Evolutionary conservation across 352 stramenopile species (phyloP).

Genomic region (Globisporangium nunn): DNA sequence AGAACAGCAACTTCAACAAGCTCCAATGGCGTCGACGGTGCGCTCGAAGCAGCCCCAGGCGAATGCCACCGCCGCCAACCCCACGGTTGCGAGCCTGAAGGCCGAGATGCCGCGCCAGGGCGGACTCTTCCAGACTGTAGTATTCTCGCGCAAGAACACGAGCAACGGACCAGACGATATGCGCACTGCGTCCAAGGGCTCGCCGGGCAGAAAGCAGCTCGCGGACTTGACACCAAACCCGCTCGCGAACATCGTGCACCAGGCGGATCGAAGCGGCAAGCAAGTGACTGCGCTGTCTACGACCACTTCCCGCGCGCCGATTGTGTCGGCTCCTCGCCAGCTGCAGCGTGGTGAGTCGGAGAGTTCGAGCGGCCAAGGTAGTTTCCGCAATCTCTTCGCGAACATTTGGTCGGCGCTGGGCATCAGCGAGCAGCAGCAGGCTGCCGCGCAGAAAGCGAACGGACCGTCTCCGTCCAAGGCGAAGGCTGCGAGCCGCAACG

Average conservation of each 20-base stretch:
- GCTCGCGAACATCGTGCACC: conserved; percentile 59
- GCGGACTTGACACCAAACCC: conserved; percentile 31
- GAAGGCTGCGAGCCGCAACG: conserved; percentile 22
- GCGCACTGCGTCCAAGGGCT: conserved; percentile 16
- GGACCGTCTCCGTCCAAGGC: conserved; percentile 10
- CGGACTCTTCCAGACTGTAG: conserved; percentile 49
- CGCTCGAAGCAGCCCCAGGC: conserved; percentile 25
- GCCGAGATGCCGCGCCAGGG: conserved; percentile 19
- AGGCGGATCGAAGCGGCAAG: conserved; percentile 55
- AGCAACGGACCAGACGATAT: conserved; percentile 36
- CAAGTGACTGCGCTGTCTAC: conserved; percentile 19
- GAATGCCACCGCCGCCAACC: conserved; percentile 6
- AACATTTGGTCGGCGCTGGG: conserved; percentile 64
- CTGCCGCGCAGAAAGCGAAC: conserved; percentile 20
- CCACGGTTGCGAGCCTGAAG: conserved; percentile 15
- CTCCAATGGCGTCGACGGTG: conserved; percentile 14
- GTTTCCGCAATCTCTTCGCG: conserved; percentile 56
- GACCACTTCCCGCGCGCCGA: conserved; percentile 3
- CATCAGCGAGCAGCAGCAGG: conserved; percentile 47
- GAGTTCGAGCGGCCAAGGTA: conserved; percentile 23
- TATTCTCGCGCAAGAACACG: conserved; percentile 63
- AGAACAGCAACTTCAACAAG: no score
- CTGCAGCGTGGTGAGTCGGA: conserved; percentile 19
- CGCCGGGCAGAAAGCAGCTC: conserved; percentile 32
- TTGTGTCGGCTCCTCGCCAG: conserved; percentile 10